Base-by-base conservation (phyloP, 129 eudicot species). In the Pseudognaphalium luteoalbum region DNA sequence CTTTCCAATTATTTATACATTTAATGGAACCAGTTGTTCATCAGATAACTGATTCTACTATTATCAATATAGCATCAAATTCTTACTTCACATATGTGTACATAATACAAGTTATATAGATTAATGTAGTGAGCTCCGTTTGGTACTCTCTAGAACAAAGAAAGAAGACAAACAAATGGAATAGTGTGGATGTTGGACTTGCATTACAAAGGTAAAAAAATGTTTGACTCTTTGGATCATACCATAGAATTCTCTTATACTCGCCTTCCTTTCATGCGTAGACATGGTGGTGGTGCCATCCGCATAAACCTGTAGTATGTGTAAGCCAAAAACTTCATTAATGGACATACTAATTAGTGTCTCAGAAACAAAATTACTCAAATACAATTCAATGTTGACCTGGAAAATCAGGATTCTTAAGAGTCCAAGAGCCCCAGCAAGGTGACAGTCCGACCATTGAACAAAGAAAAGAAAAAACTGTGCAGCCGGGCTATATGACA, bases 211-310 rank as follows among this genome's bases (percentile, higher is more conserved):
- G 21, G 68, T 68, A 64, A 25, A 35, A 39, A 30, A 19, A 19
- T n/a, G 2, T 68, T 37, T 68, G 71, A 10, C 54, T 39, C 14
- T 61, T 79, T 19, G 41, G 42, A 56, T 59, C 64, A 65, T 85
- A 92, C 98, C 90, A 78, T 92, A 92, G 77, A 92, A 92, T 76
- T 92, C 98, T 68, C 92, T 80, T 66, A 92, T 85, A 85, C 98
- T 92, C 20, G 96, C 98, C 79, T 92, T 92, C 66, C 98, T 88
- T 81, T 92, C 98, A 21, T 92, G 92, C 39, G 90, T 83, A 60
- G 94, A 90, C 96, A 92, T 88, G 59, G 98, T 92, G 71, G 98
- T 92, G 81, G 98, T 88, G 63, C 98, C 98, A 78, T 92, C 98
- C n/a, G 81, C 94, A 68, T 92, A 92, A 81, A 92, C 96, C 98